Evolutionary conservation across 306 rosid genomes (phyloP).

Genomic region (Cucumis hystrix): DNA sequence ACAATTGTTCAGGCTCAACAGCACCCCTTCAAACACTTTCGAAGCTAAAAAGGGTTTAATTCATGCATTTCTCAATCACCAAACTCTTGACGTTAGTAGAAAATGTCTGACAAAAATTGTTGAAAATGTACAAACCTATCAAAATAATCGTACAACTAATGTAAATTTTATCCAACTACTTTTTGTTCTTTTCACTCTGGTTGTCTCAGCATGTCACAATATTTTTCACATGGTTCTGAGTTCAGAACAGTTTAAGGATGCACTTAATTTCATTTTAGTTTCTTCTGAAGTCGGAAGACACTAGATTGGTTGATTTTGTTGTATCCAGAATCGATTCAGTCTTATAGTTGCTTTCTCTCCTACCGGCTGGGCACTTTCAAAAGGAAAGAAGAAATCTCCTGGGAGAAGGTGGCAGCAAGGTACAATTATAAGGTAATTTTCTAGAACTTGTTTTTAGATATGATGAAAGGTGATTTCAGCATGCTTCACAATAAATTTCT

Average conservation of each 20-base stretch:
- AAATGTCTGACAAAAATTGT: neutral
- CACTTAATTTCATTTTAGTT: neutral
- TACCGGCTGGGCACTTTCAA: conserved; percentile 87
- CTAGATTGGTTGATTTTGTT: neutral
- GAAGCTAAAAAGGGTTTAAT: neutral
- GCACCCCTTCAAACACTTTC: too few relatives aligned
- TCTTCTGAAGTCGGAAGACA: neutral
- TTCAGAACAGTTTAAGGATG: neutral
- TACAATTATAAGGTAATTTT: conserved; percentile 69
- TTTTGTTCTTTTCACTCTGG: neutral
- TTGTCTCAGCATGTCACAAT: neutral
- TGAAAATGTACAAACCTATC: too few relatives aligned
- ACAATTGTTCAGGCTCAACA: too few relatives aligned
- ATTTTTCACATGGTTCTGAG: neutral
- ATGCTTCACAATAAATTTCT: neutral
- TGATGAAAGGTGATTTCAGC: neutral
- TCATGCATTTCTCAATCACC: neutral
- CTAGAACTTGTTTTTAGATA: neutral
- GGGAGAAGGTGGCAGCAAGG: conserved; percentile 93
- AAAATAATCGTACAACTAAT: neutral
- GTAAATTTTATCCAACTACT: neutral
- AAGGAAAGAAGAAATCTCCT: conserved; percentile 85
- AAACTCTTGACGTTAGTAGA: neutral
- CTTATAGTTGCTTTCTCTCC: conserved; percentile 92
- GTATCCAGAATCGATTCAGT: conserved; percentile 52